phyloP scores from a whole-genome alignment of 331 rosid species.

The Saraca asoca region DNA sequence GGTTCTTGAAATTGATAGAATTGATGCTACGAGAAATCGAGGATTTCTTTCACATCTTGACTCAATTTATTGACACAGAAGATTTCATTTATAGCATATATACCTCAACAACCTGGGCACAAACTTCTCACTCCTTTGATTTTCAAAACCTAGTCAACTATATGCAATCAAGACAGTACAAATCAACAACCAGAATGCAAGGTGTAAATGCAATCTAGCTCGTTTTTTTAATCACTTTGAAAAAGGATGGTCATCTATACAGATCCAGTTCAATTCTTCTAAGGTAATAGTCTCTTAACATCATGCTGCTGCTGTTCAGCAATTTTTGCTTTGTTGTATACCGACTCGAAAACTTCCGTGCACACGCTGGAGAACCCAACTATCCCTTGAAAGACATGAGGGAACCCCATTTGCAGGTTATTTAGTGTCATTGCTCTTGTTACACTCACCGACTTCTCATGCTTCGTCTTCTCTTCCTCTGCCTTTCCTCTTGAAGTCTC shows the following conservation, averaged over 20 bases:
- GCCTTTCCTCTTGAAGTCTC: constrained; percentile 66
- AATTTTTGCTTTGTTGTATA: constrained; percentile 75
- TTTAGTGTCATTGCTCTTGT: constrained; percentile 88
- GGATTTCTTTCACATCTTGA: too few species aligned
- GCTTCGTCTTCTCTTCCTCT: constrained; percentile 78
- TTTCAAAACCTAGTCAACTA: constrained; percentile 10
- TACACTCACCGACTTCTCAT: constrained; percentile 73
- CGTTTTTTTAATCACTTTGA: background rate
- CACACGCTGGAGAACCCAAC: constrained; percentile 97
- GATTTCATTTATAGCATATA: too few species aligned
- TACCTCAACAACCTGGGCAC: background rate
- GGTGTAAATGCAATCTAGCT: constrained; percentile 26
- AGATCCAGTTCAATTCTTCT: constrained; percentile 25
- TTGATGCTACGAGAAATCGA: too few species aligned
- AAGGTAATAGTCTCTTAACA: constrained; percentile 61
- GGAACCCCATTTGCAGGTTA: constrained; percentile 94
- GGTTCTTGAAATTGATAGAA: too few species aligned
- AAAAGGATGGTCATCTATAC: constrained; percentile 41
- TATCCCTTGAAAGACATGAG: constrained; percentile 89
- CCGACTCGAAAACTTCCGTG: constrained; percentile 72
- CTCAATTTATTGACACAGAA: too few species aligned
- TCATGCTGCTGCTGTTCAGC: constrained; percentile 56
- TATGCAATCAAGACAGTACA: constrained; percentile 22
- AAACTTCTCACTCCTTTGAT: constrained; percentile 4
- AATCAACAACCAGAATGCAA: background rate